Conservation (phyloP, 179 eudicot species). For the Heliamphora pulchella region DNA sequence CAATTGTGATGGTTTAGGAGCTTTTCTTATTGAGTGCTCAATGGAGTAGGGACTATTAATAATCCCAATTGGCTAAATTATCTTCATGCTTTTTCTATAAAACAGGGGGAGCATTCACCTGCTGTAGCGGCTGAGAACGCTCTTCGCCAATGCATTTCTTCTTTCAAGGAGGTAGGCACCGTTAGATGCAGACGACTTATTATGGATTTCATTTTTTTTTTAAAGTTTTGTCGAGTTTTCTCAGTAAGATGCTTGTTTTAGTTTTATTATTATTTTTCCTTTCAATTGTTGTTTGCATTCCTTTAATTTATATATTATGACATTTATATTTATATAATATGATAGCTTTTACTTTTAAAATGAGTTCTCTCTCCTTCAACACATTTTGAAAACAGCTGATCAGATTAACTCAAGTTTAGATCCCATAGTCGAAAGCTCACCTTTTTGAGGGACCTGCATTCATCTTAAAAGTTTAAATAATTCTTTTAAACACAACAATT, state of each 20-base stretch:
- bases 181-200: neutral
- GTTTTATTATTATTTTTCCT: neutral
- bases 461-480: too few species aligned
- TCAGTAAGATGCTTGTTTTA: neutral
- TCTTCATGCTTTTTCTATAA: neutral
- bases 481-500: too few species aligned
- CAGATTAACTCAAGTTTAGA: too few species aligned
- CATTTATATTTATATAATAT: too few species aligned
- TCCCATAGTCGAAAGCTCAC: too few species aligned
- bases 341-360: too few species aligned
- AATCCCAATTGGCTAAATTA: conserved; percentile 12
- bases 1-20: neutral
- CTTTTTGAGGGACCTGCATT: too few species aligned
- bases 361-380: too few species aligned
- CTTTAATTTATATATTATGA: neutral
- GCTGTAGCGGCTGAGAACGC: conserved; percentile 39
- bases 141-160: conserved; percentile 47
- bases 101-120: conserved; percentile 31
- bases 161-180: conserved; percentile 51
- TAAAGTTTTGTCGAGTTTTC: neutral
- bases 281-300: neutral
- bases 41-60: neutral
- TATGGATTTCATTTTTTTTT: neutral
- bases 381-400: too few species aligned
- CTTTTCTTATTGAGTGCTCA: neutral